These are phyloP conservation scores for Maudiozyma bulderi DNA, from an alignment of 805 yeast species.

Conservation along the genomic window DNA sequence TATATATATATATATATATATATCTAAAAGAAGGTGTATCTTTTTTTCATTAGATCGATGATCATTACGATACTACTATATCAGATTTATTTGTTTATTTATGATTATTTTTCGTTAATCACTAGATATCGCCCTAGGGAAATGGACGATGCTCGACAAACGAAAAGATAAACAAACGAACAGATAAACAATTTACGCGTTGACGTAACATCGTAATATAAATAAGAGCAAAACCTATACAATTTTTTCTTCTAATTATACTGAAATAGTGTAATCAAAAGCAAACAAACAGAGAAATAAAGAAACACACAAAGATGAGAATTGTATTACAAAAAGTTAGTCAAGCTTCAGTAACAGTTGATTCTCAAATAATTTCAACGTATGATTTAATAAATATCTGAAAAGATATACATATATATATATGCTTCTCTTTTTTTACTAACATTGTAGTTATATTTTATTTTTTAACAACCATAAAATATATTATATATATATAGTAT, in stretches of 20 bases:
- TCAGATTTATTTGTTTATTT: no score
- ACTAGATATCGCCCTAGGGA: no score
- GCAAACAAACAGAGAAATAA: not conserved
- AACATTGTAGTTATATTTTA: not conserved
- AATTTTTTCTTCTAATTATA: no score
- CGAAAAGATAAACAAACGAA: no score
- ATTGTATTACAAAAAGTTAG: slow-evolving; percentile 87
- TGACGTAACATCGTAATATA: no score
- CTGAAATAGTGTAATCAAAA: not conserved
- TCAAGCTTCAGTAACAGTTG: slow-evolving; percentile 82
- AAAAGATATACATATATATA: not conserved
- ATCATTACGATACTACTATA: not conserved
- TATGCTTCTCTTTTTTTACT: not conserved
- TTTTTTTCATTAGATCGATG: not conserved
- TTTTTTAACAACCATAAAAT: not conserved
- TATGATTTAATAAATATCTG: slow-evolving; percentile 14
- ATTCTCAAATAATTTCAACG: slow-evolving; percentile 57
- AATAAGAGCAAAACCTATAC: no score
- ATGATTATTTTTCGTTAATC: no score
- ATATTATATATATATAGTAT: slow-evolving; percentile 39
- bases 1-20: not conserved
- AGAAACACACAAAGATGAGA: slow-evolving; percentile 42
- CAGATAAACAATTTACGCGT: no score
- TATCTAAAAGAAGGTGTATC: not conserved
- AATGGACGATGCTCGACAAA: no score